A percentile compares a stretch with the other conserved stretches of the same genome.
phyloP scores from a whole-genome alignment of 2,329 filamentous ascomycete species.

The Xylariaceae sp. region DNA sequence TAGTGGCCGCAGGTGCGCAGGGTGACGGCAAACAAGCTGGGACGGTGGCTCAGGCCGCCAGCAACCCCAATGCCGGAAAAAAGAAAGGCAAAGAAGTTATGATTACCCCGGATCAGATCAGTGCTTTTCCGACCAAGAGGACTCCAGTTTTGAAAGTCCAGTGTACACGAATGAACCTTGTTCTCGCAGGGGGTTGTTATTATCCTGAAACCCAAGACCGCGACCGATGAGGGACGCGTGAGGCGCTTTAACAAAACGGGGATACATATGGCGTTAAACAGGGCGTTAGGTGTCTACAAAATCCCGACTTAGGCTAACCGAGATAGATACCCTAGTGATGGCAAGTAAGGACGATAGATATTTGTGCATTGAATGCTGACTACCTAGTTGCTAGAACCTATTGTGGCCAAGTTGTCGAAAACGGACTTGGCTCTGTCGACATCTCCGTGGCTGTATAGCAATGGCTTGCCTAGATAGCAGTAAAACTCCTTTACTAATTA shows the following conservation, averaged over 20 bases:
- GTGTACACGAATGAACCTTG: constrained; percentile 93
- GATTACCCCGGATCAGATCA: constrained; percentile 89
- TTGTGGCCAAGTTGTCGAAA: neutral
- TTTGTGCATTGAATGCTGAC: neutral
- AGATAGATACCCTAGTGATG: constrained; percentile 19
- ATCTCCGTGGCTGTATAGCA: neutral
- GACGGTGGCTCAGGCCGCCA: constrained; percentile 32
- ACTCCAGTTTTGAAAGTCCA: constrained; percentile 88
- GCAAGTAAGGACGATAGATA: constrained; percentile 7
- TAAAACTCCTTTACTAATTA: neutral
- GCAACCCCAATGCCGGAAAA: constrained; percentile 42
- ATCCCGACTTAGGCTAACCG: neutral
- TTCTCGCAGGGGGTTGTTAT: constrained; percentile 76
- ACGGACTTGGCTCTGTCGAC: neutral
- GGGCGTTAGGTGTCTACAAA: constrained; percentile 14
- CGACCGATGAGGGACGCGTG: constrained; percentile 21
- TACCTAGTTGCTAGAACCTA: neutral
- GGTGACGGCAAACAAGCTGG: constrained; percentile 39
- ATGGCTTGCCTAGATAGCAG: neutral
- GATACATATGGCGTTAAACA: constrained; percentile 5
- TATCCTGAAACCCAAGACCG: constrained; percentile 43
- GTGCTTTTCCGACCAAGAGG: constrained; percentile 92
- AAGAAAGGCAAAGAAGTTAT: constrained; percentile 89
- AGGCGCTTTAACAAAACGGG: neutral
- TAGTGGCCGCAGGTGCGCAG: constrained; percentile 40